Evolutionary conservation across 2,329 filamentous ascomycete genomes (phyloP).

Genomic region (Proliferodiscus dingleyae): DNA sequence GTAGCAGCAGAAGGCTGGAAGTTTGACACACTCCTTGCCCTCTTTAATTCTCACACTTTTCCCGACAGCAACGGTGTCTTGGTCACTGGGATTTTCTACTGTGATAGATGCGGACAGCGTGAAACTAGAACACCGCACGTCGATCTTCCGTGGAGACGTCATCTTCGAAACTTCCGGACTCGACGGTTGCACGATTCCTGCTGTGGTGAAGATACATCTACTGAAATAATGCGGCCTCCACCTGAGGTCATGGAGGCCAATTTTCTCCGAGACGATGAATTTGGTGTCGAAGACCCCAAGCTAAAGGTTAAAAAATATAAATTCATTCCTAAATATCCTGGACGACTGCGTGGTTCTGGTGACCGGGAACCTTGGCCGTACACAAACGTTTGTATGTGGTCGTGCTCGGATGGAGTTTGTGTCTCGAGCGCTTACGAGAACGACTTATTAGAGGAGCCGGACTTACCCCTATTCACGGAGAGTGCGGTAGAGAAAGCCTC

Average conservation of each 20-base stretch:
- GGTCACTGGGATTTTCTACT: not conserved
- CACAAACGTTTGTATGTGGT: slow-evolving; percentile 3
- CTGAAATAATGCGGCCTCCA: not conserved
- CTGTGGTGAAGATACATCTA: not conserved
- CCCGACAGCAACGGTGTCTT: not conserved
- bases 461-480: not conserved
- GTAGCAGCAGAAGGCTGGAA: slow-evolving; percentile 5
- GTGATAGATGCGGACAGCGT: slow-evolving; percentile 4
- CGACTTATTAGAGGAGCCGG: not conserved
- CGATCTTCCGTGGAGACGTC: slow-evolving; percentile 6
- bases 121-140: not conserved
- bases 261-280: too few relatives aligned
- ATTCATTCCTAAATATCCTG: not conserved
- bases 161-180: slow-evolving; percentile 1
- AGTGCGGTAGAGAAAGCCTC: too few relatives aligned
- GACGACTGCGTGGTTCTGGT: not conserved
- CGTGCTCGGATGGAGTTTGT: slow-evolving; percentile 8
- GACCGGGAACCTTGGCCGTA: not conserved
- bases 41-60: not conserved
- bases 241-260: not conserved
- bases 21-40: not conserved
- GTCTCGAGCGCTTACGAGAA: slow-evolving; percentile 9
- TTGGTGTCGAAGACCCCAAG: too few relatives aligned
- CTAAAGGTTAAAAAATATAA: too few relatives aligned
- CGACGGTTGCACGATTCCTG: not conserved